Evolutionary conservation across 805 yeast species (phyloP).

Genomic region (Kodamaea leandrae): DNA sequence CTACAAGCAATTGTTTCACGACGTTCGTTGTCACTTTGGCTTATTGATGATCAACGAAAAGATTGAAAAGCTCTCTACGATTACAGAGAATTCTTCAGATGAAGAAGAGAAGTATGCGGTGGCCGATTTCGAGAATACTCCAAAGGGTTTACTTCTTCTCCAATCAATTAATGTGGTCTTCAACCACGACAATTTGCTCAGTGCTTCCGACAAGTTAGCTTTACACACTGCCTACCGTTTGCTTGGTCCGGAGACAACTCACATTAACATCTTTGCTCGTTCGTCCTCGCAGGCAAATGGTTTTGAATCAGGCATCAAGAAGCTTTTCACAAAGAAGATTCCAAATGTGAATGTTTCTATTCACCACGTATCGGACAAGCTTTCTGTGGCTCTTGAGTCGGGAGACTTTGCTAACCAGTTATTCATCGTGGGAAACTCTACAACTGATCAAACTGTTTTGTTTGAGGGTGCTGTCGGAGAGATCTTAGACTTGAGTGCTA

Average conservation of each 20-base stretch:
- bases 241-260: conserved; percentile 9
- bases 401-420: conserved; percentile 18
- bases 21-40: conserved; percentile 31
- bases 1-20: conserved; percentile 26
- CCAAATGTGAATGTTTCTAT: conserved; percentile 14
- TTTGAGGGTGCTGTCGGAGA: conserved; percentile 23
- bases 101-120: conserved; percentile 8
- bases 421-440: conserved; percentile 24
- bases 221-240: conserved; percentile 27
- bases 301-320: conserved; percentile 12
- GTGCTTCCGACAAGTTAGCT: conserved; percentile 34
- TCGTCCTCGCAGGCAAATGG: conserved; percentile 15
- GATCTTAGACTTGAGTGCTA: conserved; percentile 21
- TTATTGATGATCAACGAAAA: conserved; percentile 26
- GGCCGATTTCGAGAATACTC: conserved; percentile 7
- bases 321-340: conserved; percentile 10
- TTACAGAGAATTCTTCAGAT: conserved; percentile 7
- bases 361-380: conserved; percentile 17
- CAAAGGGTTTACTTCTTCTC: conserved; percentile 14
- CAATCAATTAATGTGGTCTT: conserved; percentile 26
- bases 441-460: conserved; percentile 9
- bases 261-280: conserved; percentile 22
- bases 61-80: conserved; percentile 1
- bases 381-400: conserved; percentile 14
- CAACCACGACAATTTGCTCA: conserved; percentile 31